A percentile compares a stretch with the other conserved stretches of the same genome.
phyloP scores from a whole-genome alignment of 768 basidiomycete genomes.

The Atractiella rhizophila region DNA sequence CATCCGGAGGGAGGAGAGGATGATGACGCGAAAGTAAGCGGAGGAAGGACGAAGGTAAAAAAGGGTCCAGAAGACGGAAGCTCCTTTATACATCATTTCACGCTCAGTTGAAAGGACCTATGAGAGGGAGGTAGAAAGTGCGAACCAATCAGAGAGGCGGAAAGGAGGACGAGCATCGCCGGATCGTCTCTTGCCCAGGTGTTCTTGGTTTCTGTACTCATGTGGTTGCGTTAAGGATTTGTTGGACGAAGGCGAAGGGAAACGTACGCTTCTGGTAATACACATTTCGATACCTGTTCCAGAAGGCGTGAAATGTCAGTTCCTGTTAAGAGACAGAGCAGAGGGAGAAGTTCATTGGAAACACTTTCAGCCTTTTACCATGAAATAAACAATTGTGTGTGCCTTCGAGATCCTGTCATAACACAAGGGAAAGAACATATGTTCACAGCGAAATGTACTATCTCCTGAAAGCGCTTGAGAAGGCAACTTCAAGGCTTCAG shows the following conservation, averaged over 20 bases:
- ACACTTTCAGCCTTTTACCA: neutral
- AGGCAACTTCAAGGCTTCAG: too few relatives aligned
- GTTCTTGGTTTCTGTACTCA: slow-evolving; percentile 65
- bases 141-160: slow-evolving; percentile 49
- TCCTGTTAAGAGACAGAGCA: neutral
- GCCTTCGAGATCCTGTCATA: too few relatives aligned
- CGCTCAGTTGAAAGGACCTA: neutral
- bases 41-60: slow-evolving; percentile 42
- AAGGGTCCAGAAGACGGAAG: slow-evolving; percentile 45
- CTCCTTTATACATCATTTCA: neutral
- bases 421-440: too few relatives aligned
- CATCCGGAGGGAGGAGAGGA: slow-evolving; percentile 54
- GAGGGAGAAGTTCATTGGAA: neutral
- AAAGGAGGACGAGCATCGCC: slow-evolving; percentile 55
- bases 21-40: slow-evolving; percentile 36
- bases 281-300: slow-evolving; percentile 61
- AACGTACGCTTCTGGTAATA: slow-evolving; percentile 84
- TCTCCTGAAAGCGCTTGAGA: neutral
- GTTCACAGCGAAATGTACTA: too few relatives aligned
- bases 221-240: neutral
- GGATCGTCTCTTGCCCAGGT: slow-evolving; percentile 96
- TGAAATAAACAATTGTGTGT: too few relatives aligned
- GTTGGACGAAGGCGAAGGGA: neutral
- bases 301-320: too few relatives aligned
- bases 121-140: neutral